Conservation (phyloP, 73 alveolate species). For the Paramecium sonneborni region DNA sequence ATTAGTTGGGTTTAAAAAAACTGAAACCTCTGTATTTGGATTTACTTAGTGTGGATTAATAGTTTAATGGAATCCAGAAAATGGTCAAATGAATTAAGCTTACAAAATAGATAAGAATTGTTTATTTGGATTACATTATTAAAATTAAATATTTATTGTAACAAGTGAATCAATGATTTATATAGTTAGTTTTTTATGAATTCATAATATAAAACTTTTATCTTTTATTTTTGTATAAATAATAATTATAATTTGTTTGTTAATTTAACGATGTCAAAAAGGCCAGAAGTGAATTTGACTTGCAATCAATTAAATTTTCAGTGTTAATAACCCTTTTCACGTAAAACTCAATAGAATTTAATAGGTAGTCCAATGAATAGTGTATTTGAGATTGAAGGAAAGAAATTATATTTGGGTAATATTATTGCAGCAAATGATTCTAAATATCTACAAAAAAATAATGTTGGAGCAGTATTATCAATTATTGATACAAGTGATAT, state of each 20-base stretch:
- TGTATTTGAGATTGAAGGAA: background rate
- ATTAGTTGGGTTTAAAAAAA: background rate
- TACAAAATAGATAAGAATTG: background rate
- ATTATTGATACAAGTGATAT: background rate
- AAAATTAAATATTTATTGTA: background rate
- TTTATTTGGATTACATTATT: background rate
- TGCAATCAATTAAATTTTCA: background rate
- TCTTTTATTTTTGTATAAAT: background rate
- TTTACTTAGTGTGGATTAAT: background rate
- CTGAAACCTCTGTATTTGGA: background rate
- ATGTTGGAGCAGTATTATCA: constrained; percentile 47
- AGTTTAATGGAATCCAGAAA: constrained; percentile 2
- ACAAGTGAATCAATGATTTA: constrained; percentile 2
- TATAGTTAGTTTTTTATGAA: background rate
- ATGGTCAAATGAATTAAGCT: constrained; percentile 11
- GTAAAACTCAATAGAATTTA: background rate
- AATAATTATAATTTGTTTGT: background rate
- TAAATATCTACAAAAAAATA: background rate
- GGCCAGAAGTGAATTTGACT: background rate
- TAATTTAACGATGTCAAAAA: background rate
- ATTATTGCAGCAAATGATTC: constrained; percentile 20
- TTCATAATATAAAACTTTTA: constrained; percentile 69
- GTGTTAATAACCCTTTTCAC: background rate
- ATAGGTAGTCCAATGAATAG: background rate
- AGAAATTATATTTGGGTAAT: background rate